Evolutionary conservation across 2,329 filamentous ascomycete genomes (phyloP).

Genomic region (Leptosphaerulina australis): DNA sequence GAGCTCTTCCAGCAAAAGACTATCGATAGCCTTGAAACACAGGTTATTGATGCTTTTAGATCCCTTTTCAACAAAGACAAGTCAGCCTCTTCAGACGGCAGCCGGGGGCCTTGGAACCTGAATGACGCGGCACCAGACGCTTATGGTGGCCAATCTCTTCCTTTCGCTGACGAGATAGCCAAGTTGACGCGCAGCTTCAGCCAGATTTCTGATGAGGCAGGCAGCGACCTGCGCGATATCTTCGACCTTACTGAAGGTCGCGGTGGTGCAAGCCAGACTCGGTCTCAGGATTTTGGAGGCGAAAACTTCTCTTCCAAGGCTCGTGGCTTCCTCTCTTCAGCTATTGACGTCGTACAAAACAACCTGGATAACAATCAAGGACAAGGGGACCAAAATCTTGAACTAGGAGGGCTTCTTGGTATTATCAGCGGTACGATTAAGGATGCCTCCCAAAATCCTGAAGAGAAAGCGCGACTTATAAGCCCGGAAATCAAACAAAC

Average conservation of each 20-base stretch:
- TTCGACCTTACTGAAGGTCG: slow-evolving; percentile 35
- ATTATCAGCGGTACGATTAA: slow-evolving; percentile 38
- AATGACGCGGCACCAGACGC: slow-evolving; percentile 37
- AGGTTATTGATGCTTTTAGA: slow-evolving; percentile 39
- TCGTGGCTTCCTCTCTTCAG: slow-evolving; percentile 34
- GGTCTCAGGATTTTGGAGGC: slow-evolving; percentile 13
- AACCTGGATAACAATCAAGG: slow-evolving; percentile 29
- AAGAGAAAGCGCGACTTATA: slow-evolving; percentile 39
- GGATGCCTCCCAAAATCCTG: slow-evolving; percentile 36
- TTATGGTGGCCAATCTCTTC: slow-evolving; percentile 37
- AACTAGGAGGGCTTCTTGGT: slow-evolving; percentile 37
- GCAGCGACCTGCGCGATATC: slow-evolving; percentile 37
- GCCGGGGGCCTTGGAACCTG: slow-evolving; percentile 29
- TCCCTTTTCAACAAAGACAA: slow-evolving; percentile 36
- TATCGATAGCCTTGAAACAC: slow-evolving; percentile 39
- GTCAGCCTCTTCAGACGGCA: slow-evolving; percentile 22
- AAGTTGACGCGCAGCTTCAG: slow-evolving; percentile 39
- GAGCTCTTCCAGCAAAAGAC: slow-evolving; percentile 41
- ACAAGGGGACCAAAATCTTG: slow-evolving; percentile 22
- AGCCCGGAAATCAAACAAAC: slow-evolving; percentile 41
- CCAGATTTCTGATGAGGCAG: slow-evolving; percentile 36
- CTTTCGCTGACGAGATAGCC: slow-evolving; percentile 39
- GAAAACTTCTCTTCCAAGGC: slow-evolving; percentile 28
- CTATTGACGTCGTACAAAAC: slow-evolving; percentile 35
- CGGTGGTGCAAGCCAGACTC: slow-evolving; percentile 18